These are phyloP conservation scores for Cytospora mali DNA, from an alignment of 2,329 filamentous ascomycete species.

Conservation along the genomic window DNA sequence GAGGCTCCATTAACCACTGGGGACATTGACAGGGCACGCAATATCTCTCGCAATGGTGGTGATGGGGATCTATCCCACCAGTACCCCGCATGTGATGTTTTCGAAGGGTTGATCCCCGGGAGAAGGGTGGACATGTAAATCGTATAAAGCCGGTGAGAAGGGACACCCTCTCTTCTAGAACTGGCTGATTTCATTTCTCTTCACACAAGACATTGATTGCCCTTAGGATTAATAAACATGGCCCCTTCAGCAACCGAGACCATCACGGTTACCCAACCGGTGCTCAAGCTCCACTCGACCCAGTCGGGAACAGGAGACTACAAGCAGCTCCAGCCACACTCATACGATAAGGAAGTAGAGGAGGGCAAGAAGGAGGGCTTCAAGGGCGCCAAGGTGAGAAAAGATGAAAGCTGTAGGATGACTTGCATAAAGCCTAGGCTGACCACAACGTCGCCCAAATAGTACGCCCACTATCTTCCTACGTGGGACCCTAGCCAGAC, in stretches of 20 bases:
- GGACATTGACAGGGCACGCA: constrained; percentile 23
- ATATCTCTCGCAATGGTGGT: constrained; percentile 27
- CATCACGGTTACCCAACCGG: constrained; percentile 31
- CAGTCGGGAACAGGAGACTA: constrained; percentile 31
- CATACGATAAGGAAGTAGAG: constrained; percentile 29
- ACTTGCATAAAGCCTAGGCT: not conserved
- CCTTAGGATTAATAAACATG: constrained; percentile 47
- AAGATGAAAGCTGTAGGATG: not conserved
- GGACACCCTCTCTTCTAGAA: not conserved
- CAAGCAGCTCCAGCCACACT: constrained; percentile 30
- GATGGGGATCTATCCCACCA: constrained; percentile 2
- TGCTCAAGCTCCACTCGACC: constrained; percentile 47
- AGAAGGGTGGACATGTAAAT: not conserved
- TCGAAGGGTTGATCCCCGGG: constrained; percentile 4
- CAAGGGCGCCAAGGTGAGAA: constrained; percentile 29
- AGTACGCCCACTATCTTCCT: constrained; percentile 68
- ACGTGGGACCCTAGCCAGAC: constrained; percentile 62
- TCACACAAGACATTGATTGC: not conserved
- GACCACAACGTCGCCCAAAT: not conserved
- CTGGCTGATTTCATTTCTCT: not conserved
- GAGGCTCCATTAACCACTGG: constrained; percentile 19
- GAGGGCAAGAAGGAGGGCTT: constrained; percentile 28
- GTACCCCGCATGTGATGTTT: constrained; percentile 24
- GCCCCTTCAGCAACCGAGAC: constrained; percentile 41
- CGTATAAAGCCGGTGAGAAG: constrained; percentile 16